Base-by-base conservation (phyloP, 345 rosid genomes). In the Pistacia vera region DNA sequence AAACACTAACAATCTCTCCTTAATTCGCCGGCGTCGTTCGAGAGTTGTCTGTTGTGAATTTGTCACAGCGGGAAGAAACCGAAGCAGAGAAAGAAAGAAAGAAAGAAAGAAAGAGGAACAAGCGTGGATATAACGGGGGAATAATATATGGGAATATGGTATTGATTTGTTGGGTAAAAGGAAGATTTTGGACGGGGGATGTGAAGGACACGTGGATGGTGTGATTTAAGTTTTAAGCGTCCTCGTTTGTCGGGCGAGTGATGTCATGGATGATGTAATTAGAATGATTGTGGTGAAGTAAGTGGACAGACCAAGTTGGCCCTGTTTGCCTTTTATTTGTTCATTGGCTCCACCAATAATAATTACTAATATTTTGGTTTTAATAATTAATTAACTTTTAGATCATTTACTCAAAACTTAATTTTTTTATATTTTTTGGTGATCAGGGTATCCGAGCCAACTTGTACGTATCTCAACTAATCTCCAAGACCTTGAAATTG, bases 261-360 rank as follows among this genome's bases (percentile, higher is more conserved):
- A 86, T 75, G 89, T 84, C 87, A 82, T 72, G 90, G 46, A 66
- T 94, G 97, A 82, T 77, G 88, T 71, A 77, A 78, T 68, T 70
- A 18, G 68, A 75, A 89, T 88, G 79, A 85, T 86, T 80, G 79
- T 72, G 86, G 71, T 68, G 75, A 76, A 73, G 85, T 77, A 77
- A 84, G 81, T 85, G 88, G 86, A 80, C 89, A 69, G 30, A 61
- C 66, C 86, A 71, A 77, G 70, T 81, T 85, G 84, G 81, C 79
- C 38, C 62, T 70, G 71, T 66, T 73, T 79, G 70, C 73, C 74
- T 63, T 62, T 55, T 46, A 62, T 59, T 16, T 63, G 79, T 55
- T 73, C 57, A 30, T 38, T 4, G 70, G 78, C 79, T 30, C 33
- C 33, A 2, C 33, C 33, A 30, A 30, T 30, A 30, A 30, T 30